Evolutionary conservation across 2,329 filamentous ascomycete genomes (phyloP).

Genomic region (Ascochyta koolunga): DNA sequence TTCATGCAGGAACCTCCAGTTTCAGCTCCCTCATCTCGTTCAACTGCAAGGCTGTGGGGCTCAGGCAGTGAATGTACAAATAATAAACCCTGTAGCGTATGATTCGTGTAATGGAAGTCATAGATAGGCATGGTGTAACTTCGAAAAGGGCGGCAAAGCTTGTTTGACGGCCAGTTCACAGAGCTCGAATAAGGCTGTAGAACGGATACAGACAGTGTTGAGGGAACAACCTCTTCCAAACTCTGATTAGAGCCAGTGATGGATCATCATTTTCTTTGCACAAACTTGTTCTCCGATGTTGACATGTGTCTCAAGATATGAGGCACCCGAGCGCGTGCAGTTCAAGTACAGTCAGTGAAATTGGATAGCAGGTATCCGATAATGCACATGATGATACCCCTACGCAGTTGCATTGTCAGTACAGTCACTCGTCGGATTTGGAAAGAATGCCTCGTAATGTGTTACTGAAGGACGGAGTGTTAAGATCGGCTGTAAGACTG

Average conservation of each 20-base stretch:
- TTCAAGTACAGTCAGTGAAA: neutral
- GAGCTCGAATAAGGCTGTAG: neutral
- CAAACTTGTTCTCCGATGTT: neutral
- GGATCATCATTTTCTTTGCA: neutral
- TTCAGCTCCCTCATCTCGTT: conserved; percentile 1
- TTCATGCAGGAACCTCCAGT: neutral
- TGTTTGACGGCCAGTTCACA: neutral
- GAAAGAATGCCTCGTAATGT: neutral
- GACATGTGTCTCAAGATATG: neutral
- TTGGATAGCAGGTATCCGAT: neutral
- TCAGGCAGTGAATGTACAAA: neutral
- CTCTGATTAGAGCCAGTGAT: neutral
- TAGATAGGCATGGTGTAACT: neutral
- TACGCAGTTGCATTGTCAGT: neutral
- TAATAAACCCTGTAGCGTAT: conserved; percentile 6
- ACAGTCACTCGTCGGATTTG: neutral
- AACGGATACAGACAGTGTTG: neutral
- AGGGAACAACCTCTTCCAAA: neutral
- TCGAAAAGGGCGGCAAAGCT: neutral
- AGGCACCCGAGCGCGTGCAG: neutral
- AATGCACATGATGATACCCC: neutral
- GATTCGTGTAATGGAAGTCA: neutral
- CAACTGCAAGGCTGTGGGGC: conserved; percentile 1
- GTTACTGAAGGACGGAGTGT: neutral
- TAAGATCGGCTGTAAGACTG: neutral